These are phyloP conservation scores for Hygrophorus russula DNA, from an alignment of 768 basidiomycete species.

Conservation along the genomic window DNA sequence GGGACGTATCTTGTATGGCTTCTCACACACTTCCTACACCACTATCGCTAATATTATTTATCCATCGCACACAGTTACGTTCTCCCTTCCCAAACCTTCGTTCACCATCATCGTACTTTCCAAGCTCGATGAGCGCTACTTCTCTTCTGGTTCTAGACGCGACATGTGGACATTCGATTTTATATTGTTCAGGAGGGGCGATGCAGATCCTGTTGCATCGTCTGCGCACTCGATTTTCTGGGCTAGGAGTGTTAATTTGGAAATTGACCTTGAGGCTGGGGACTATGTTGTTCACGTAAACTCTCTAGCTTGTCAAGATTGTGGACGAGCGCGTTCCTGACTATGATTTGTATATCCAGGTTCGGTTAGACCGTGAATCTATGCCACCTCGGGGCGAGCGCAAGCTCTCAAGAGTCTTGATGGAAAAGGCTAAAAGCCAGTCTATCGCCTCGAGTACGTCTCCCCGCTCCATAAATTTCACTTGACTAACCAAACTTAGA, in stretches of 20 bases:
- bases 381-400: constrained; percentile 24
- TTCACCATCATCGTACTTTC: constrained; percentile 35
- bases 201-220: constrained; percentile 20
- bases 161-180: constrained; percentile 36
- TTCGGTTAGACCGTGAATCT: constrained; percentile 12
- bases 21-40: not conserved
- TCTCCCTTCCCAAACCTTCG: constrained; percentile 26
- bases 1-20: constrained; percentile 34
- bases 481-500: constrained; percentile 11
- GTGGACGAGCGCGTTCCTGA: not conserved
- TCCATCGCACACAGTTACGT: constrained; percentile 26
- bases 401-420: constrained; percentile 29
- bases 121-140: constrained; percentile 34
- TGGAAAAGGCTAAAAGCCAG: constrained; percentile 33
- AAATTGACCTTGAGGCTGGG: constrained; percentile 27
- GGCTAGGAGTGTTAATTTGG: constrained; percentile 26
- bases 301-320: not conserved
- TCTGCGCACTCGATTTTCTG: constrained; percentile 21
- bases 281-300: constrained; percentile 31
- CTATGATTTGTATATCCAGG: constrained; percentile 5
- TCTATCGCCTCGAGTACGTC: constrained; percentile 35
- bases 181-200: constrained; percentile 31
- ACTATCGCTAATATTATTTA: not conserved
- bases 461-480: constrained; percentile 15
- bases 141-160: constrained; percentile 24